A percentile compares a stretch with the other conserved stretches of the same genome.
phyloP scores from a whole-genome alignment of 2,329 filamentous ascomycete genomes.

The Diplodia scrobiculata region DNA sequence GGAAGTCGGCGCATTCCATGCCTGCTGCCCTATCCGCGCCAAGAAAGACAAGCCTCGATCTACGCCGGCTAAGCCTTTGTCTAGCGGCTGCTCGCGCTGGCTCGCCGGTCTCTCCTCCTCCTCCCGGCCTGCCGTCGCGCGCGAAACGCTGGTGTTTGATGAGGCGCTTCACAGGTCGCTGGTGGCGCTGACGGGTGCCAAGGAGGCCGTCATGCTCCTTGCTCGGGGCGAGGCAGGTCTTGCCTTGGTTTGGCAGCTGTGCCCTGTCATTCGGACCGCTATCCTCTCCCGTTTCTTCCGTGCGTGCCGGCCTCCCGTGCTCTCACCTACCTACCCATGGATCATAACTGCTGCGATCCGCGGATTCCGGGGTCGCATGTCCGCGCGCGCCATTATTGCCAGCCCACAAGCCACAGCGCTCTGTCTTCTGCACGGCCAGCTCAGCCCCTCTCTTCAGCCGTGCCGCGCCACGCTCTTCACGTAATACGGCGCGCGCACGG shows the following conservation, averaged over 20 bases:
- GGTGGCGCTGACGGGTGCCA: background rate
- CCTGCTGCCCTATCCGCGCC: slow-evolving; percentile 2
- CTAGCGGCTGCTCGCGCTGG: background rate
- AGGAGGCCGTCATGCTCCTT: background rate
- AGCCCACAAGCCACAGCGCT: background rate
- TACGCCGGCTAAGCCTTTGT: slow-evolving; percentile 14
- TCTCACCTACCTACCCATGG: background rate
- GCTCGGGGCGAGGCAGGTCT: background rate
- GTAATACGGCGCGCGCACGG: background rate
- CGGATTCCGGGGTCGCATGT: background rate
- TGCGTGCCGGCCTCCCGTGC: slow-evolving; percentile 22
- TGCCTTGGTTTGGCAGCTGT: slow-evolving; percentile 17
- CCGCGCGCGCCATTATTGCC: background rate
- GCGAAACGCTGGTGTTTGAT: background rate
- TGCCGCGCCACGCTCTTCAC: slow-evolving; percentile 11
- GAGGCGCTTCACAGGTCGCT: background rate
- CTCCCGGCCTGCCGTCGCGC: background rate
- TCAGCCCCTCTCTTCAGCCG: slow-evolving; percentile 5
- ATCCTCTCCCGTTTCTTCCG: slow-evolving; percentile 14
- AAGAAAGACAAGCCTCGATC: slow-evolving; percentile 25
- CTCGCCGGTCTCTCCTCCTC: background rate
- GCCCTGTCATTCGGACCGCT: slow-evolving; percentile 21
- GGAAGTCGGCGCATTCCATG: slow-evolving; percentile 4
- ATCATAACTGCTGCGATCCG: background rate
- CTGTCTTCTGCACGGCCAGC: slow-evolving; percentile 8